These are phyloP conservation scores for Eremochloa ophiuroides DNA, from an alignment of 176 grass and related monocot genomes.

Conservation along the genomic window DNA sequence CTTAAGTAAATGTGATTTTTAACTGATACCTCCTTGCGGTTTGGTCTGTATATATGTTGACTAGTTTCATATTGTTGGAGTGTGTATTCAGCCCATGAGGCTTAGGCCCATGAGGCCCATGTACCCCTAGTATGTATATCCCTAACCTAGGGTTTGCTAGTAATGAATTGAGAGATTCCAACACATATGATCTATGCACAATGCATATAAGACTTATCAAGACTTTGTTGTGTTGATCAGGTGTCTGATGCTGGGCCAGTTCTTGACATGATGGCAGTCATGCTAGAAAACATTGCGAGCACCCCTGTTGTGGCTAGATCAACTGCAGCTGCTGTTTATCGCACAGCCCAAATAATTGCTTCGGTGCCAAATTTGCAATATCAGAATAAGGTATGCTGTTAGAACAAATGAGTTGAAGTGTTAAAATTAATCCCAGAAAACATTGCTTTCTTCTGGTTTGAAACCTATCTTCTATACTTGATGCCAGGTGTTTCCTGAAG, in stretches of 20 bases:
- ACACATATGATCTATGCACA: background rate
- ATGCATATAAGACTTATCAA: constrained; percentile 23
- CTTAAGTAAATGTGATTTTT: constrained; percentile 15
- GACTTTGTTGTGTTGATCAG: constrained; percentile 48
- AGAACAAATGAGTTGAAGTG: background rate
- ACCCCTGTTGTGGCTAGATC: constrained; percentile 75
- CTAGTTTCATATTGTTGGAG: no score
- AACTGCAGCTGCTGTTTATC: constrained; percentile 92
- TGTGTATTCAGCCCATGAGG: no score
- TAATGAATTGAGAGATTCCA: no score
- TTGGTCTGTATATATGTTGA: background rate
- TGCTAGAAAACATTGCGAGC: constrained; percentile 86
- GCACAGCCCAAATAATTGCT: constrained; percentile 98
- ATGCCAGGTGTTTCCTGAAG: constrained; percentile 93
- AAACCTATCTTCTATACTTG: constrained; percentile 29
- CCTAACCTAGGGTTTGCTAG: no score
- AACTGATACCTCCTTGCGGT: constrained; percentile 10
- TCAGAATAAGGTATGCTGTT: constrained; percentile 74
- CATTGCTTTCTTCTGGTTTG: constrained; percentile 16
- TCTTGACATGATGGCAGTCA: constrained; percentile 98
- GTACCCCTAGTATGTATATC: no score
- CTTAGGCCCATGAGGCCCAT: no score
- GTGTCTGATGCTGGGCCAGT: constrained; percentile 96
- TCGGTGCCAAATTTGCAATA: constrained; percentile 90
- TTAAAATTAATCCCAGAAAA: constrained; percentile 15